phyloP scores from a whole-genome alignment of 257 asterid species.

The Rauvolfia tetraphylla region DNA sequence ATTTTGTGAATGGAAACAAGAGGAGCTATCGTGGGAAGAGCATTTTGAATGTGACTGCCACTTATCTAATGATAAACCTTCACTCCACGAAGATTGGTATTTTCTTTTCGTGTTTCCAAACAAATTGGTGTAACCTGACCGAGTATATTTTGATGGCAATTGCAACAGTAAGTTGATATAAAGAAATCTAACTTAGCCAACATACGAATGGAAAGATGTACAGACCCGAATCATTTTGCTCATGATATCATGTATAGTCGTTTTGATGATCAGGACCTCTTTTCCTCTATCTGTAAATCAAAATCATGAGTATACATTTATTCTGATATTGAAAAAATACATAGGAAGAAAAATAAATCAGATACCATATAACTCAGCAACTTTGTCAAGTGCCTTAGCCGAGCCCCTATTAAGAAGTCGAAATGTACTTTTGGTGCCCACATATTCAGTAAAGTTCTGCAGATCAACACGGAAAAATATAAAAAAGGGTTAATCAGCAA shows the following conservation, averaged over 20 bases:
- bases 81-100: neutral
- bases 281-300: conserved; percentile 65
- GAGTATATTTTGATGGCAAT: conserved; percentile 5
- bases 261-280: conserved; percentile 87
- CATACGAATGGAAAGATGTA: conserved; percentile 6
- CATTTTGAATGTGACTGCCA: neutral
- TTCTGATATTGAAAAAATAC: conserved; percentile 7
- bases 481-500: neutral
- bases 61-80: neutral
- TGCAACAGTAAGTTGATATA: neutral
- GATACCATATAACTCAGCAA: conserved; percentile 92
- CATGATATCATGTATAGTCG: conserved; percentile 96
- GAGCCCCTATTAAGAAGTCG: conserved; percentile 99
- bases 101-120: neutral
- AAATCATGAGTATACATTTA: conserved; percentile 25
- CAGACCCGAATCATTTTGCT: conserved; percentile 92
- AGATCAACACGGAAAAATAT: neutral
- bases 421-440: conserved; percentile 89
- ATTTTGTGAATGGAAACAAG: neutral
- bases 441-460: conserved; percentile 84
- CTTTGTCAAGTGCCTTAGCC: conserved; percentile 99
- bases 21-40: neutral
- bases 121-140: neutral
- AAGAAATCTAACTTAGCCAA: neutral
- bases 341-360: conserved; percentile 25